Evolutionary conservation across 2,329 filamentous ascomycete species (phyloP), one percentile per base, ranked within the genome.

Genomic region (Paracorniculantispora psalliotae): DNA sequence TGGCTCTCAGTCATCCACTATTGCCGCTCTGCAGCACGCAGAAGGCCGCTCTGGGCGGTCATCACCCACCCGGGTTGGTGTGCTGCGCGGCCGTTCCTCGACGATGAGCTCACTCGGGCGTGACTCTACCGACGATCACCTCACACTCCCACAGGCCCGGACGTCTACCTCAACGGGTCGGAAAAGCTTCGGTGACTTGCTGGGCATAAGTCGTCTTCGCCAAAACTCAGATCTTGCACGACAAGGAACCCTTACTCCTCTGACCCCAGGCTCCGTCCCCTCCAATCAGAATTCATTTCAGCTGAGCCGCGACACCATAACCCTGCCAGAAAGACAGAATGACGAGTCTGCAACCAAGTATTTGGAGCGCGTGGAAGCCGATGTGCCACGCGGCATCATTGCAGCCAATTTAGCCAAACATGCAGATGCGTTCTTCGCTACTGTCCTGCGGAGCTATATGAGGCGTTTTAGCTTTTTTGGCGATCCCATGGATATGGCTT

Each of bases 401-500:
- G 92, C 92, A 15, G 90, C 89, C 49, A 85, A 91, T 17, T 76
- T 99, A 26, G 93, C 91, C 19, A 96, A 96, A 69, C 90, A 86
- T n/a, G 84, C 84, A 2, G 93, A 99, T 67, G 76, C 86, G 0
- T 99, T 97, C 71, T 90, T 87, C 49, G 84, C 87, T 61, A 86
- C 90, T 1, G 92, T 96, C 3, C 74, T 99, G 59, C 85, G 93
- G 61, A 97, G 93, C 69, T 97, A 96, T 69, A 97, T 97, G 89
- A 86, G 93, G 56, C 89, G 89, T 21, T 97, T 97, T 72, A 86
- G 88, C 55, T 97, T 97, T 75, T 97, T 97, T 67, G 92, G 91
- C 28, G 93, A 97, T 66, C 94, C 94, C 0, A 93, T 99, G 78
- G 94, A 99, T 71, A 97, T 99, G 92, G 90, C 93, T 1, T 87